A percentile compares a stretch with the other conserved stretches of the same genome.
Conservation (phyloP, 139 green algal species). For the Zygnema cylindricum region DNA sequence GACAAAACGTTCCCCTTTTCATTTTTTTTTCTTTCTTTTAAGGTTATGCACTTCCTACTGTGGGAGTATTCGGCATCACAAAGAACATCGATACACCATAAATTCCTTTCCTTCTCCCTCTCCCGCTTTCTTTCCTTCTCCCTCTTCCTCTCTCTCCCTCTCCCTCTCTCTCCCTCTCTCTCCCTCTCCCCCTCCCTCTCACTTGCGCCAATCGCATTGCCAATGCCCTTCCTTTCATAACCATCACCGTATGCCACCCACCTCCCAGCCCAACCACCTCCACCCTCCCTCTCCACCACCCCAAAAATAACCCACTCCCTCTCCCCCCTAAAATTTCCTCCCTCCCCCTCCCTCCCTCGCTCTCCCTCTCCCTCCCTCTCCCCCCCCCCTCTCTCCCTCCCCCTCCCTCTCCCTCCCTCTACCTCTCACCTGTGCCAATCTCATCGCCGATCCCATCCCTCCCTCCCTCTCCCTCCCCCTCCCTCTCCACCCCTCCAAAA, state of each 20-base stretch:
- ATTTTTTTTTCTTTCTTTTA: not conserved
- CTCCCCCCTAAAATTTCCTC: not conserved
- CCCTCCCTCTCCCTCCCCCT: not conserved
- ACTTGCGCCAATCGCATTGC: not conserved
- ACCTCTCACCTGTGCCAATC: not conserved
- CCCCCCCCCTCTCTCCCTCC: not conserved
- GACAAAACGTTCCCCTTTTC: no score
- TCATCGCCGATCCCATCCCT: not conserved
- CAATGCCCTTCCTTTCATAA: conserved; percentile 8
- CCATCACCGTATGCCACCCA: not conserved
- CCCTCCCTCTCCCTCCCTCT: not conserved
- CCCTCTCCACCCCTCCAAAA: not conserved
- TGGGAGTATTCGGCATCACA: not conserved
- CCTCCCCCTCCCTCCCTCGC: not conserved
- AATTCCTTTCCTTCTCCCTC: conserved; percentile 28
- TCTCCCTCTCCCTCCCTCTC: not conserved
- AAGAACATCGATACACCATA: conserved; percentile 23
- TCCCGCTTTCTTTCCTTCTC: not conserved
- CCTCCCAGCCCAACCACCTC: not conserved
- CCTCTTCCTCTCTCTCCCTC: not conserved
- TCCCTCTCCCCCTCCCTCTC: not conserved
- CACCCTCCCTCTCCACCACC: not conserved
- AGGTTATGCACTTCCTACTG: no score
- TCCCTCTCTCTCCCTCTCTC: not conserved
- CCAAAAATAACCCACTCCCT: no score